Evolutionary conservation across 768 basidiomycete species (phyloP).

Genomic region (Boletus rubropictus): DNA sequence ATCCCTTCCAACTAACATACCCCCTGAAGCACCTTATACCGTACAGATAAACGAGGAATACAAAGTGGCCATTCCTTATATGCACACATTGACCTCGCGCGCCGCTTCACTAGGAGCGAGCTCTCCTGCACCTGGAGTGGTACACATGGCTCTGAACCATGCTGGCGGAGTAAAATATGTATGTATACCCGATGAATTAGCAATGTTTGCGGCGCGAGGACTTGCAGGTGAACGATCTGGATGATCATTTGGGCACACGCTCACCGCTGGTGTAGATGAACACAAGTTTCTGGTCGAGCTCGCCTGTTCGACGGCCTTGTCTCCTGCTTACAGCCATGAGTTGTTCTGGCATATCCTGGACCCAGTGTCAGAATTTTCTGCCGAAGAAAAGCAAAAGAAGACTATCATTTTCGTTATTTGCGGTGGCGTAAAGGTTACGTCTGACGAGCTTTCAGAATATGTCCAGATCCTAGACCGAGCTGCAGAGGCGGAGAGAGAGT

Average conservation of each 20-base stretch:
- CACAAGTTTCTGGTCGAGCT: conserved; percentile 73
- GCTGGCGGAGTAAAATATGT: conserved; percentile 52
- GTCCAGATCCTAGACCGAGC: conserved; percentile 35
- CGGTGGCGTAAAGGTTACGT: conserved; percentile 59
- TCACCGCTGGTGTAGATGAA: conserved; percentile 44
- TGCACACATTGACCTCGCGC: conserved; percentile 51
- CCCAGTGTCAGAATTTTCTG: conserved; percentile 18
- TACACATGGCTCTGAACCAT: conserved; percentile 60
- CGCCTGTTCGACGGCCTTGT: conserved; percentile 65
- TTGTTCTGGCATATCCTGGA: conserved; percentile 44
- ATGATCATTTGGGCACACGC: background rate
- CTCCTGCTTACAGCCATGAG: conserved; percentile 54
- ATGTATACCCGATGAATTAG: conserved; percentile 61
- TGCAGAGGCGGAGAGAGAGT: conserved; percentile 21
- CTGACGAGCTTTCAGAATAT: conserved; percentile 49
- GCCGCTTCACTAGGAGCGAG: conserved; percentile 73
- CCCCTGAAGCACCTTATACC: conserved; percentile 33
- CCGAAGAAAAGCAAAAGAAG: conserved; percentile 20
- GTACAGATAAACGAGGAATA: conserved; percentile 39
- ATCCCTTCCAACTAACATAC: conserved; percentile 25
- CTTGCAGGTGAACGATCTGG: conserved; percentile 50
- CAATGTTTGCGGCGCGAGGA: conserved; percentile 50
- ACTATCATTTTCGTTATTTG: conserved; percentile 18
- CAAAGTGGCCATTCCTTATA: conserved; percentile 51
- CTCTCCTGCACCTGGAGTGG: conserved; percentile 52